phyloP scores from a whole-genome alignment of 768 basidiomycete species.

The Pleurotus citrinopileatus region DNA sequence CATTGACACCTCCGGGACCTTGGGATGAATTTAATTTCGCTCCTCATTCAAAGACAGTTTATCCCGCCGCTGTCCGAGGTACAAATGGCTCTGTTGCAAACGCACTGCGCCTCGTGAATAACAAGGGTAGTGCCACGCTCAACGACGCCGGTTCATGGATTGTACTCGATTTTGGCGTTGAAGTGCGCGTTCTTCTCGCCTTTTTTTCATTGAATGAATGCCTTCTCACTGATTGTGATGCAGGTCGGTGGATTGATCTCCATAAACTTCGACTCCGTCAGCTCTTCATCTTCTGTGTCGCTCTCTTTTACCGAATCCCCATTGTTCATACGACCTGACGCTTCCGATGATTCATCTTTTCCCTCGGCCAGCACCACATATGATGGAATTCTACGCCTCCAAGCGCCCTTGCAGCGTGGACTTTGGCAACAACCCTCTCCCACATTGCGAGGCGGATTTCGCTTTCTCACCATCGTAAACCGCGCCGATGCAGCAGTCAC shows the following conservation, averaged over 20 bases:
- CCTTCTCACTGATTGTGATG: background rate
- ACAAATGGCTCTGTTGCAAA: slow-evolving; percentile 31
- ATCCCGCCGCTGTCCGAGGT: slow-evolving; percentile 37
- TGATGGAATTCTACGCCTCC: slow-evolving; percentile 39
- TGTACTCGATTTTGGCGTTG: slow-evolving; percentile 52
- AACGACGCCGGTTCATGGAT: slow-evolving; percentile 41
- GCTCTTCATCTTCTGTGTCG: slow-evolving; percentile 34
- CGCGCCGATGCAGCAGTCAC: slow-evolving; percentile 29
- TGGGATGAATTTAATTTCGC: slow-evolving; percentile 56
- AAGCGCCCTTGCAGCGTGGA: slow-evolving; percentile 32
- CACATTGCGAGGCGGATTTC: slow-evolving; percentile 48
- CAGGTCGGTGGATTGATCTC: slow-evolving; percentile 56
- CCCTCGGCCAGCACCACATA: slow-evolving; percentile 41
- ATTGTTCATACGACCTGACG: slow-evolving; percentile 46
- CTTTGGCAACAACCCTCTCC: slow-evolving; percentile 47
- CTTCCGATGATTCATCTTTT: slow-evolving; percentile 52
- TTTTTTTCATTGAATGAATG: background rate
- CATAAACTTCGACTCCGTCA: slow-evolving; percentile 35
- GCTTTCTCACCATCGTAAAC: slow-evolving; percentile 48
- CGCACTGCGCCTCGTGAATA: slow-evolving; percentile 29
- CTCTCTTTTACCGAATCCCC: slow-evolving; percentile 61
- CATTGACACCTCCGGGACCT: slow-evolving; percentile 40
- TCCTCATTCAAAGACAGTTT: slow-evolving; percentile 43
- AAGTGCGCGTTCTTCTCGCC: slow-evolving; percentile 29
- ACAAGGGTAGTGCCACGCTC: slow-evolving; percentile 36